Base-by-base conservation (phyloP, 768 basidiomycete genomes). In the Scleroderma bovista region DNA sequence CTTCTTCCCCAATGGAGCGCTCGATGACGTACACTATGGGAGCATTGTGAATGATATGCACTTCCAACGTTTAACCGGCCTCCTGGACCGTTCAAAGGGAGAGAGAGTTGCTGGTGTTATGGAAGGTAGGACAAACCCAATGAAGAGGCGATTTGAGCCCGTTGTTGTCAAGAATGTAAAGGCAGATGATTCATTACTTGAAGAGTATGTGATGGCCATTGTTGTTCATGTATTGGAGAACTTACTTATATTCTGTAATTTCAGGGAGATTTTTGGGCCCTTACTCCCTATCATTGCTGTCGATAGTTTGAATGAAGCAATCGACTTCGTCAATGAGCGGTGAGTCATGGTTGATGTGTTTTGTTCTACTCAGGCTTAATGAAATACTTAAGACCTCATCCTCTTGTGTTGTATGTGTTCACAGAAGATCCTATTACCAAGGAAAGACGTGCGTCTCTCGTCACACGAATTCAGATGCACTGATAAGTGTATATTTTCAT, bases 261-360 rank as follows among this genome's bases (percentile, higher is more conserved):
- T 17, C 54, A 87, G 86, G 52, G 88, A 89, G 61, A 61, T 88
- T 3, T 90, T 90, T 55, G 88, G 85, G 0, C 87, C 88, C 1
- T 62, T 89, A 20, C 58, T 89, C 7, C 80, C 86, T 1, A 71
- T 90, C 40, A 57, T 88, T 12, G 68, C 78, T 0, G 75, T 88
- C 1, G 76, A 81, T 29, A 69, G 63, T 46, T 47, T 84, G 7
- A 72, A 79, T 3, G 77, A 79, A 17, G 85, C 80, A 0, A 68
- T 86, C 33, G 69, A 72, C 1, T 79, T 79, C 56, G 63, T 87
- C 38, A 77, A 76, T 41, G 62, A 67, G 3, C 71, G 74, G 84
- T 83, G 10, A n/a, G 20, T 11, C n/a, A 49, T 19, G 13, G 22
- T 29, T 51, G 23, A 52, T 31, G 8, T n/a, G 8, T 16, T 11